These are phyloP conservation scores for Arctostaphylos glauca DNA, from an alignment of 148 eudicot species.

Conservation along the genomic window DNA sequence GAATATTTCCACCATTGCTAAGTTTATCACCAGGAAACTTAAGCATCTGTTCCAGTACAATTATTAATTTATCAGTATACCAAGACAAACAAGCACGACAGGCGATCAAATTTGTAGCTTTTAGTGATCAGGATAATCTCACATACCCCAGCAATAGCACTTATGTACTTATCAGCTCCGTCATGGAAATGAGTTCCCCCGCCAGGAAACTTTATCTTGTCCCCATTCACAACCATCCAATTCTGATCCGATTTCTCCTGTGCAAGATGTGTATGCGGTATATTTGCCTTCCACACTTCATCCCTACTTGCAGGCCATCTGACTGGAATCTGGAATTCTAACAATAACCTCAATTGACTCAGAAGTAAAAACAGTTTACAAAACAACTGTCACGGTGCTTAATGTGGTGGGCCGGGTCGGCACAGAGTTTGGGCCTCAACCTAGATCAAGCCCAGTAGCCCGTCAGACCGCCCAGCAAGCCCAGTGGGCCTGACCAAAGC, in stretches of 20 bases:
- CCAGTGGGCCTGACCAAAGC: too few relatives aligned
- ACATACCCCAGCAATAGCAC: constrained; percentile 59
- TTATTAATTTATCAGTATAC: not conserved
- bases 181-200: constrained; percentile 83
- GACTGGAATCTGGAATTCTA: constrained; percentile 61
- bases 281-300: constrained; percentile 83
- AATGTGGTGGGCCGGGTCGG: too few relatives aligned
- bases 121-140: not conserved
- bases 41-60: constrained; percentile 45
- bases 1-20: constrained; percentile 51
- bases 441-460: too few relatives aligned
- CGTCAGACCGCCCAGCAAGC: too few relatives aligned
- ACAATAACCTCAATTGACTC: constrained; percentile 31
- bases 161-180: constrained; percentile 72
- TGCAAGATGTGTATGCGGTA: constrained; percentile 80
- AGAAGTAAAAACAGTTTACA: constrained; percentile 14
- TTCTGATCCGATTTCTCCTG: constrained; percentile 73
- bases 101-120: not conserved
- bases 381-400: not conserved
- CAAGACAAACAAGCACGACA: not conserved
- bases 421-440: too few relatives aligned
- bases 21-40: constrained; percentile 61
- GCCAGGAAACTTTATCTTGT: constrained; percentile 70
- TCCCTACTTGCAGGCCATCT: constrained; percentile 81
- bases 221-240: constrained; percentile 78